Evolutionary conservation across 441 rosid genomes (phyloP), one percentile per base, ranked within the genome.

Genomic region (Isatis lusitanica): DNA sequence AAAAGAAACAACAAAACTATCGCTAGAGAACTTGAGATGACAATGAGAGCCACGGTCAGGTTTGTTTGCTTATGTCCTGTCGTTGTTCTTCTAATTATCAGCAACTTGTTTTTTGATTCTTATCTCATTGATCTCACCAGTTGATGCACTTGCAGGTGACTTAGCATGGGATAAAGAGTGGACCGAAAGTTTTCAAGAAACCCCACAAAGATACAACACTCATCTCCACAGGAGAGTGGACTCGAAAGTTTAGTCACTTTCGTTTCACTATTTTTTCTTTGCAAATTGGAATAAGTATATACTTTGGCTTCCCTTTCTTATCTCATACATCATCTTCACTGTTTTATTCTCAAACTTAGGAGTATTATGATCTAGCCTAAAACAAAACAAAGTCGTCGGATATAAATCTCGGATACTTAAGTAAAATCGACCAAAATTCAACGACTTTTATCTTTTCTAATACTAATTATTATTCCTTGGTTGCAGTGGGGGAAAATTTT

Each of bases 381-480:
- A 55, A 78, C 55, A 55, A 68, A 71, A 46, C 40, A 68, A 66
- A 74, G 69, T 65, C 75, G 71, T 74, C 72, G 62, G 78, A 74
- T 74, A 78, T 36, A 63, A 63, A 66, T 71, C 56, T 68, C 68
- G 55, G 76, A 78, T 65, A 52, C 77, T 30, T 56, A 70, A 74
- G 69, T 66, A 72, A 70, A 52, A 79, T 68, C 65, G 67, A 79
- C 80, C 70, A 74, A 81, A 71, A 75, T 74, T 74, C 80, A 78
- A 78, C 71, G 61, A 67, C 63, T 21, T 60, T 61, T 12, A 50
- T 46, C 44, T 47, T 78, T 65, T 69, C 79, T 68, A 70, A 44
- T 46, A 70, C 84, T 76, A 81, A 30, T 7, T 75, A 81, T 86
- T 78, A 85, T 79, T 86, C 82, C 70, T 78, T 74, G 43, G 74